phyloP scores from a whole-genome alignment of 129 eudicot species.

The Sambucus nigra region DNA sequence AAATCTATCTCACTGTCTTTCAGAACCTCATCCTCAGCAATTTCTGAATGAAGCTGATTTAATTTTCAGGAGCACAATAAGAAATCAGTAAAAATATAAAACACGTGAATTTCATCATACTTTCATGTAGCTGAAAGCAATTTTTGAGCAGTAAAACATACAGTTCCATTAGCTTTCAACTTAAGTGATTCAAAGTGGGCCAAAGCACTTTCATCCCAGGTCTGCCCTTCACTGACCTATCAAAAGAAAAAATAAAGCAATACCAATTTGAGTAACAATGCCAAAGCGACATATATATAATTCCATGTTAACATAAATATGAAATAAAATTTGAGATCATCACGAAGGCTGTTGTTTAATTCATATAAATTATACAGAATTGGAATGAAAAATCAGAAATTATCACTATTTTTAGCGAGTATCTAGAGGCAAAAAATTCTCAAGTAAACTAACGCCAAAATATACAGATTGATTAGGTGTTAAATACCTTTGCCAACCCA shows the following conservation, averaged over 20 bases:
- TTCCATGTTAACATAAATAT: neutral
- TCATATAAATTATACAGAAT: neutral
- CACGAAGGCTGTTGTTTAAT: neutral
- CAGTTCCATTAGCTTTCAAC: slow-evolving; percentile 61
- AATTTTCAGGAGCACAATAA: slow-evolving; percentile 12
- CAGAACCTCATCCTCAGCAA: slow-evolving; percentile 52
- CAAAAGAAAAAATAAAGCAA: neutral
- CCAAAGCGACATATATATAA: neutral
- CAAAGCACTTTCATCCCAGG: slow-evolving; percentile 70
- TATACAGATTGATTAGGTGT: neutral
- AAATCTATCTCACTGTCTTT: slow-evolving; percentile 81
- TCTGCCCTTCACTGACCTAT: slow-evolving; percentile 54
- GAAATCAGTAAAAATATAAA: slow-evolving; percentile 3
- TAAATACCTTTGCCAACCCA: too few species aligned
- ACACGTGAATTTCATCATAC: neutral
- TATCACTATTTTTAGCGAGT: neutral
- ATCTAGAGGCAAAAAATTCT: neutral
- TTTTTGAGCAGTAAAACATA: slow-evolving; percentile 23
- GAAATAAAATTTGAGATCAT: neutral
- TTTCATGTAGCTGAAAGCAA: slow-evolving; percentile 8
- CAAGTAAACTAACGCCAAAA: neutral
- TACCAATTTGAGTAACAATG: slow-evolving; percentile 4
- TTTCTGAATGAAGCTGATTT: slow-evolving; percentile 41
- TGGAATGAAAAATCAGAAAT: neutral
- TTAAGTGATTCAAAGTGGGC: slow-evolving; percentile 65